Base-by-base conservation (phyloP, 805 yeast genomes). In the Saccharomycopsis fibuligera region DNA sequence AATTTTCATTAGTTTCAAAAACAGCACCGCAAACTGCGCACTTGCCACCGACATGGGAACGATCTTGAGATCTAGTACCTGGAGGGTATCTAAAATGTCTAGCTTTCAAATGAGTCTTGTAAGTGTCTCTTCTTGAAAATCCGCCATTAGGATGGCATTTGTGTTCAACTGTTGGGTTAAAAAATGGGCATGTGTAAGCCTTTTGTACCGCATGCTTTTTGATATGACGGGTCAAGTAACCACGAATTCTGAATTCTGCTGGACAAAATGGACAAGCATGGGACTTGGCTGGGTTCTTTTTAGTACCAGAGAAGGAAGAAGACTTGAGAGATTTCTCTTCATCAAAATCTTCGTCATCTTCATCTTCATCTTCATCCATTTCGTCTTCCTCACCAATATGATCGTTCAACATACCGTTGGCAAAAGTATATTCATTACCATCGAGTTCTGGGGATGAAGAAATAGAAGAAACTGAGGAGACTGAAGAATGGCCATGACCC, bases 71-170 rank as follows among this genome's bases (percentile, higher is more conserved):
- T 60, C 81, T 78, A 3, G 96, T 88, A 5, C 96, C 96, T 35
- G 75, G 75, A 4, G 96, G 96, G 64, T 89, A 89, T 55, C 78
- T 83, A 63, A 89, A 89, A 61, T 89, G 97, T 53, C 89, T 74
- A 1, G 96, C 95, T 62, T 86, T 86, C 53, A 89, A 70, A 65
- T 89, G 97, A 65, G 89, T 89, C 61, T 89, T 89, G 67, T 79
- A 89, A 3, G 97, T 89, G 62, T 89, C 97, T 62, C 96, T 85
- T 44, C 97, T 73, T 10, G 89, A 80, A 59, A 89, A 89, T 27
- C 85, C 81, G 4, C 97, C 97, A 5, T 87, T 78, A 47, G 78
- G 76, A 62, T 89, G 97, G 61, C 96, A 88, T 54, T 74, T 55
- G 40, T 35, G 58, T 45, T 47, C 61, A 53, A 30, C 50, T 23